Evolutionary conservation across 768 basidiomycete genomes (phyloP), one percentile per base, ranked within the genome.

Genomic region (Pisolithus sp.): DNA sequence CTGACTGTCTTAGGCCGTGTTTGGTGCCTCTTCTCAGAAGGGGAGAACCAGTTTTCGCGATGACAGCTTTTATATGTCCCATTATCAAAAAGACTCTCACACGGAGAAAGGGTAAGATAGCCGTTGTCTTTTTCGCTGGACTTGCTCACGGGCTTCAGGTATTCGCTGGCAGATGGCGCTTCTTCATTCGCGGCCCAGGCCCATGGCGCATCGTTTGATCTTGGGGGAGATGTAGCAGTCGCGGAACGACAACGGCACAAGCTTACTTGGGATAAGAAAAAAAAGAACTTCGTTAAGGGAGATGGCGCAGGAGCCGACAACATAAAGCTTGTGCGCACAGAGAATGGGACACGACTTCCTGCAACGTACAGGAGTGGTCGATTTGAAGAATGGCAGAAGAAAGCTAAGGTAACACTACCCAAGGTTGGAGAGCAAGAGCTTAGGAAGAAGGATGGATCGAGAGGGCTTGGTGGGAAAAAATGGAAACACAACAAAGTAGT

Each of bases 331-430:
- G 86, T 99, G 59, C 83, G 81, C 59, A 93, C 93, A 0, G 96
- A 99, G 69, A 93, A 85, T 59, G 96, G 96, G 4, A 82, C 86
- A 15, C 83, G 86, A 45, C 76, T 99, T 18, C 95, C 96, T 4
- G 93, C 93, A 3, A 85, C 85, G 9, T 99, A 93, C 70, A 85
- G 89, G 48, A 92, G 88, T 59, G 96, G 96, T 10, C 82, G 91
- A 15, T 99, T 91, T 67, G 90, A 95, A 51, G 93, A 95, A 65
- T 99, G 96, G 96, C 89, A 86, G 67, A 75, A 79, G 54, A 90
- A 89, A 69, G 82, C 76, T 47, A 83, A 80, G 37, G 71, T 81
- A n/a, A 76, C 71, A 53, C 66, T 97, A 34, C 93, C 93, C 0
- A 79, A 79, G 53, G 75, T 87, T n/a, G 94, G 94, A 18, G 93